Conservation (phyloP, 1,284 basidiomycete species). For the Sanghuangporus sanghuang region DNA sequence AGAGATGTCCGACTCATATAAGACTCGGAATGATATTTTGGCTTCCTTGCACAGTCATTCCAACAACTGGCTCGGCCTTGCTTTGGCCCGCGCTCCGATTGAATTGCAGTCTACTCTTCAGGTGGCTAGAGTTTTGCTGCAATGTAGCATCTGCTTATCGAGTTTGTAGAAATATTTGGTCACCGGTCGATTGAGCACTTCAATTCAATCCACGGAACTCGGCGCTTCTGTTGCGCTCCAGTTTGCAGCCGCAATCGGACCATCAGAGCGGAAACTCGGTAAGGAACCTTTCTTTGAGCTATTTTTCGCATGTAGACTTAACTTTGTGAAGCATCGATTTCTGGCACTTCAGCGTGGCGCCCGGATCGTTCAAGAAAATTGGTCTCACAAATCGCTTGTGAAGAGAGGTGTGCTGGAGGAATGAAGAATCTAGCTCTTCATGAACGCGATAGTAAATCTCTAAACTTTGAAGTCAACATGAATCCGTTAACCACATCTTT, state of each 20-base stretch:
- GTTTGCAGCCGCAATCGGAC: conserved; percentile 76
- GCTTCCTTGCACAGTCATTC: conserved; percentile 70
- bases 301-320: too few species aligned
- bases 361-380: conserved; percentile 75
- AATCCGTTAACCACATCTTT: not conserved
- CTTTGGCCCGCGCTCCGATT: conserved; percentile 83
- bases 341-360: conserved; percentile 52
- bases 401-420: conserved; percentile 84
- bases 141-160: not conserved
- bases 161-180: conserved; percentile 72
- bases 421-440: conserved; percentile 51
- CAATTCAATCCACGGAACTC: conserved; percentile 75
- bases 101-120: conserved; percentile 91
- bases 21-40: conserved; percentile 81
- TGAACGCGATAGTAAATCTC: not conserved
- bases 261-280: conserved; percentile 78
- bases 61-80: conserved; percentile 80
- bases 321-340: conserved; percentile 48
- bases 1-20: conserved; percentile 85
- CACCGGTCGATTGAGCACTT: conserved; percentile 60
- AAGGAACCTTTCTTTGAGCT: conserved; percentile 15
- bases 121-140: conserved; percentile 35
- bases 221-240: conserved; percentile 86
- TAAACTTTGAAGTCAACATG: not conserved
- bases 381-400: conserved; percentile 78